phyloP scores from a whole-genome alignment of 129 eudicot genomes.

The Kitagawia praeruptora region DNA sequence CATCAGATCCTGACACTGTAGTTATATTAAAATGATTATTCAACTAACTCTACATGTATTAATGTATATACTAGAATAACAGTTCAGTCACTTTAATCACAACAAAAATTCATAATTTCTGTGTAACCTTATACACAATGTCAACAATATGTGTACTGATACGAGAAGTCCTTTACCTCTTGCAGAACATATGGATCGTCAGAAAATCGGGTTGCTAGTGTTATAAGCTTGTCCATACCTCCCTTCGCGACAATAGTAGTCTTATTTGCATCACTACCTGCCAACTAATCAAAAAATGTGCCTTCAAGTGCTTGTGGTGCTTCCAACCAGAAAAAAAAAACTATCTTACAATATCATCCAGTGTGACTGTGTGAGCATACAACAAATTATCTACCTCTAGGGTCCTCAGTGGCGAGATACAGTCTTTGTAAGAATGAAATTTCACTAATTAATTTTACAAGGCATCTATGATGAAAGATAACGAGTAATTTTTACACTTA shows the following conservation, averaged over 20 bases:
- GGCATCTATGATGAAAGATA: background rate
- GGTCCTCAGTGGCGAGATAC: background rate
- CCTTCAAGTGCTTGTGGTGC: conserved; percentile 1
- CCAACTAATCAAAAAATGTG: conserved; percentile 45
- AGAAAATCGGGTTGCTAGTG: conserved; percentile 58
- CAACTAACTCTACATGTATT: background rate
- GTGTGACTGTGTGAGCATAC: background rate
- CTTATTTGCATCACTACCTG: conserved; percentile 91
- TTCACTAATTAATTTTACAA: background rate
- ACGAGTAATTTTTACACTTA: background rate
- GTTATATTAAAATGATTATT: background rate
- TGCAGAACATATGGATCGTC: conserved; percentile 85
- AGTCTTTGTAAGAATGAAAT: background rate
- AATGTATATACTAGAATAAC: background rate
- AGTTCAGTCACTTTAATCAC: background rate
- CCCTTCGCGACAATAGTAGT: conserved; percentile 64
- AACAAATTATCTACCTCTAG: background rate
- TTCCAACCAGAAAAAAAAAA: conserved; percentile 14
- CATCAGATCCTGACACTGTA: too few relatives aligned
- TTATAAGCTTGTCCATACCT: conserved; percentile 70
- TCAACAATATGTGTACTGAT: background rate
- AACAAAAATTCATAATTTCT: background rate
- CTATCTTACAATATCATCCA: background rate
- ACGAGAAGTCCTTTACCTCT: conserved; percentile 46
- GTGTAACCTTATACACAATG: background rate